Evolutionary conservation across 345 rosid genomes (phyloP), one percentile per base, ranked within the genome.

Genomic region (Geranium rotundifolium): DNA sequence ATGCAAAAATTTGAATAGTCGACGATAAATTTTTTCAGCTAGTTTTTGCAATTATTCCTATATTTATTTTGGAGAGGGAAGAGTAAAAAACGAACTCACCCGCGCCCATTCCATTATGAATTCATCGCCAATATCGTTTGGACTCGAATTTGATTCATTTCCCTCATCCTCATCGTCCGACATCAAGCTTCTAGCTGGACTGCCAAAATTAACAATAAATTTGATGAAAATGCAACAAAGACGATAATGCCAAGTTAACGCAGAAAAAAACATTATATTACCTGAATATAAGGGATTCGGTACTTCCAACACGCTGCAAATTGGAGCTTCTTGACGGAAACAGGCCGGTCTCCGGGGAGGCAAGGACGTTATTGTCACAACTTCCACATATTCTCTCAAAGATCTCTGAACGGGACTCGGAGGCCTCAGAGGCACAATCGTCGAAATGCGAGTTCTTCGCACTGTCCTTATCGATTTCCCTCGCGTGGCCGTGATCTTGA

Each of bases 41-140:
- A 9, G 30, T 62, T 54, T 34, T 34, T 34, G 41, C 41, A 34
- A 34, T 34, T 34, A 34, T 4, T 4, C 41, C 41, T 34, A 23
- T 23, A 23, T 34, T 34, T 34, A 4, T 34, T 34, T 34, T 34
- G 6, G 41, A 34, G 41, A 1, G 10, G 10, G 10, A 34, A 34
- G 10, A 8, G 10, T 34, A 56, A 59, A 46, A 3, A 12, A 18
- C 61, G 52, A 71, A 81, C 87, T 73, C 66, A 92, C 98, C 88
- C 75, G 85, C 50, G 97, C 99, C 96, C 99, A 93, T 68, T 86
- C 96, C 82, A 86, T 76, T 66, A 93, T 79, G 16, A 81, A 65
- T 41, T 81, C 95, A 80, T 82, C 88, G 56, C 83, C 87, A 56
- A 82, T 77, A 69, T 83, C 85, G 54, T 68, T 86, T 70, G 52